phyloP scores from a whole-genome alignment of 2,329 filamentous ascomycete species.

The Emmonsiellopsis sp. region DNA sequence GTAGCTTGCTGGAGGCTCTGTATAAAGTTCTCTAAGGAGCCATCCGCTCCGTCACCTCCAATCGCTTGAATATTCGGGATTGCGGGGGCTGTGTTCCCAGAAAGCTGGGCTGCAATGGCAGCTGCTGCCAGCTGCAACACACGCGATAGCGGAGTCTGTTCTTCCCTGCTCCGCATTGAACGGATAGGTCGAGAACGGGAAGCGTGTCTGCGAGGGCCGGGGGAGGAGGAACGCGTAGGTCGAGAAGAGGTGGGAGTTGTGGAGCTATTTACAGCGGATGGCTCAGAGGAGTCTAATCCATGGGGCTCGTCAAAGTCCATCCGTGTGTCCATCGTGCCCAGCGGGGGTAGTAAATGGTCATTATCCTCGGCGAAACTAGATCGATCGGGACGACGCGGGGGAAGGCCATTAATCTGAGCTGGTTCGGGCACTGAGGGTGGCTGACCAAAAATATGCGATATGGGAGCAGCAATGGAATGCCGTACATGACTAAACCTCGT shows the following conservation, averaged over 20 bases:
- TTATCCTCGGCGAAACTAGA: constrained; percentile 23
- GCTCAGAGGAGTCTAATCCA: constrained; percentile 36
- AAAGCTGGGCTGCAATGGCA: constrained; percentile 56
- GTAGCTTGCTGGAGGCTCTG: constrained; percentile 54
- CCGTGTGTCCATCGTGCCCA: constrained; percentile 30
- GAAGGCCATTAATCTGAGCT: constrained; percentile 17
- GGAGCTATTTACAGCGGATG: constrained; percentile 22
- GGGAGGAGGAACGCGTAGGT: constrained; percentile 22
- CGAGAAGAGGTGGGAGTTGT: constrained; percentile 19
- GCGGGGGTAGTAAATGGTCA: constrained; percentile 26
- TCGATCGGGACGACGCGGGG: constrained; percentile 22
- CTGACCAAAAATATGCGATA: constrained; percentile 37
- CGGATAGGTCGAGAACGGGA: constrained; percentile 47
- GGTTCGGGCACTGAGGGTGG: constrained; percentile 18
- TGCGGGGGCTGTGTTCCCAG: constrained; percentile 49
- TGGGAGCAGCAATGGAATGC: constrained; percentile 34
- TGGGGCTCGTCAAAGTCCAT: constrained; percentile 33
- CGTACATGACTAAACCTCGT: constrained; percentile 34
- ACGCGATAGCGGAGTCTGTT: constrained; percentile 54
- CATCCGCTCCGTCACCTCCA: constrained; percentile 49
- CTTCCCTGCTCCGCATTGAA: constrained; percentile 43
- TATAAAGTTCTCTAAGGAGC: constrained; percentile 55
- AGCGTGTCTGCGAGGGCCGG: constrained; percentile 30
- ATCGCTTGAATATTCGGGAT: constrained; percentile 48
- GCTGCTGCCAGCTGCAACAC: constrained; percentile 55